Evolutionary conservation across 176 grass and related monocot genomes (phyloP).

Genomic region (Urochloa ruziziensis): DNA sequence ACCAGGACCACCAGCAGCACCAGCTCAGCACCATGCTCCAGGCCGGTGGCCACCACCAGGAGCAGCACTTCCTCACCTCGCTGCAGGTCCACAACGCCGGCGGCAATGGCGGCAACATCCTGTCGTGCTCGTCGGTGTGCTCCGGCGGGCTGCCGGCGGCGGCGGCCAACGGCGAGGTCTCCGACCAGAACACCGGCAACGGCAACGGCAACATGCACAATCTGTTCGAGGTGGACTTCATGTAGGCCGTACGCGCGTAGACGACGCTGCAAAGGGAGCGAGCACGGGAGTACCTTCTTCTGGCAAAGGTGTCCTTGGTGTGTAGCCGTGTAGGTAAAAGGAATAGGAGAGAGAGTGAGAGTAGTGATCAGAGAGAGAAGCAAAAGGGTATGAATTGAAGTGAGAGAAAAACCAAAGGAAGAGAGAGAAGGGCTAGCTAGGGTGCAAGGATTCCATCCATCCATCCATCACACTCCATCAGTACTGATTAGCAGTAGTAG

Average conservation of each 20-base stretch:
- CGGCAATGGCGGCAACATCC: background rate
- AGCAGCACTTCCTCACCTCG: constrained; percentile 34
- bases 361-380: background rate
- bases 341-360: constrained; percentile 11
- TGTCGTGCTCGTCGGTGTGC: constrained; percentile 49
- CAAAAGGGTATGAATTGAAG: background rate
- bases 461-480: background rate
- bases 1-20: background rate
- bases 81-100: constrained; percentile 17
- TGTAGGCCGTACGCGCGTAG: constrained; percentile 19
- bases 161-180: constrained; percentile 28
- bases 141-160: constrained; percentile 27
- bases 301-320: constrained; percentile 27
- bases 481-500: background rate
- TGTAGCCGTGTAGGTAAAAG: constrained; percentile 38
- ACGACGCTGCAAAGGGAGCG: background rate
- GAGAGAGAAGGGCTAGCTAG: background rate
- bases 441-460: background rate
- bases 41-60: background rate
- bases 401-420: background rate
- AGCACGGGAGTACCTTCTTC: background rate
- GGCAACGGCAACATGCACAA: constrained; percentile 28
- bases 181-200: constrained; percentile 29
- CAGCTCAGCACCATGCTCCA: constrained; percentile 39
- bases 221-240: constrained; percentile 59